These are phyloP conservation scores for Yarrowia bubula DNA, from an alignment of 805 yeast species.

Conservation along the genomic window DNA sequence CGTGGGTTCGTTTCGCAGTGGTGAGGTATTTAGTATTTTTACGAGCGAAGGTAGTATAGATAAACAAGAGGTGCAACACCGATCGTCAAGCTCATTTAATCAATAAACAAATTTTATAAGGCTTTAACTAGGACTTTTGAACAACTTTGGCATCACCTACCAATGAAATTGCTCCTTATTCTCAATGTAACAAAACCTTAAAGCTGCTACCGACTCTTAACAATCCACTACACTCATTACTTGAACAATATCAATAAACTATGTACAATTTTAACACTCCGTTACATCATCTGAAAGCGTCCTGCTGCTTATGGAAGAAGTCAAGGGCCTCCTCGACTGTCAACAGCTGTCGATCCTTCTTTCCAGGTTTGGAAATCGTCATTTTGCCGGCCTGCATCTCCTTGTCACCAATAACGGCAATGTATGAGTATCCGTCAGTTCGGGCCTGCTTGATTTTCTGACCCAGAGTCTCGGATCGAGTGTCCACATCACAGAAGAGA, in stretches of 20 bases:
- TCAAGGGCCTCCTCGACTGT: neutral
- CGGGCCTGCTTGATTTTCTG: conserved; percentile 77
- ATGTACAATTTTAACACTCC: neutral
- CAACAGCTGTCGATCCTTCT: neutral
- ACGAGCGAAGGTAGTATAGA: too few relatives aligned
- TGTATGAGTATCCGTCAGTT: conserved; percentile 68
- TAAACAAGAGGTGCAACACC: too few relatives aligned
- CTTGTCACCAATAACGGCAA: conserved; percentile 83
- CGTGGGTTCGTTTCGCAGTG: neutral
- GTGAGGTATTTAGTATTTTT: neutral
- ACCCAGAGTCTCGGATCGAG: conserved; percentile 74
- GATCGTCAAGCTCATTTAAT: too few relatives aligned
- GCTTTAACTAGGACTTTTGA: too few relatives aligned
- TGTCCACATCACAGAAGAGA: conserved; percentile 74
- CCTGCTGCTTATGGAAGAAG: conserved; percentile 11
- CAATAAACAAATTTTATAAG: too few relatives aligned
- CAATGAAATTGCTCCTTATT: too few relatives aligned
- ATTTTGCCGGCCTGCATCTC: conserved; percentile 61
- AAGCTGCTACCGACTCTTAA: too few relatives aligned
- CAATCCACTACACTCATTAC: neutral
- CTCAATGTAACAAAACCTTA: too few relatives aligned
- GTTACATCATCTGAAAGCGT: neutral
- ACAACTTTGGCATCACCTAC: too few relatives aligned
- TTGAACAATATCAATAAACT: neutral
- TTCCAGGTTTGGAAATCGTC: conserved; percentile 45